Base-by-base conservation (phyloP, 1,139 yeast species). In the Yamadazyma membranifaciens region DNA sequence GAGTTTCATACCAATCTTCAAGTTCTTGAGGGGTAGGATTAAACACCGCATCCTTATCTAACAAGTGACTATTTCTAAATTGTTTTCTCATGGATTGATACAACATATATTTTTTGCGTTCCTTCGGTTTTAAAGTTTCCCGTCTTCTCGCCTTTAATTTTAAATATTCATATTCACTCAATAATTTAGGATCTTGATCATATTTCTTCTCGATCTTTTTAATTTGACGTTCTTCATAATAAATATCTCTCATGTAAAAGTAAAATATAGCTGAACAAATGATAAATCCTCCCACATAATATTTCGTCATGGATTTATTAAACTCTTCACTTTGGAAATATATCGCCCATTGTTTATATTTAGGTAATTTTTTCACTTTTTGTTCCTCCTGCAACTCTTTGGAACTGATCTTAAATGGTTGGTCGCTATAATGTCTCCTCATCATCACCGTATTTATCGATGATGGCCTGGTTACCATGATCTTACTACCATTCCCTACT, bases 211-310 rank as follows among this genome's bases (percentile, higher is more conserved):
- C 61, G 36, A 74, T 69, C 38, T 67, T 66, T 28, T 68, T 59
- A 45, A 81, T 66, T 53, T 83, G 89, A 43, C 77, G 70, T 48
- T 85, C 94, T 56, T 81, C 81, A 39, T 73, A 65, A 56, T 76
- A 84, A 37, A 83, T 61, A 51, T 83, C 87, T 50, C 81, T 68
- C 80, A 85, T 81, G 56, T 81, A 81, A 53, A 74, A 76, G 47
- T 79, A 75, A 43, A 87, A 86, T 40, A 83, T 78, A 17, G 75
- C 69, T 31, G 80, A 59, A 49, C 83, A 74, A 14, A 75, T 65
- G 1, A 70, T 66, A 54, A 85, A 83, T 1, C 80, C 75, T 24
- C 77, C 79, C 29, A 84, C 56, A 50, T 83, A 79, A 55, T 74
- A 80, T 20, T 62, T 55, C 3, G 75, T 68, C 68, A 70, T 63